Conservation (phyloP, 306 rosid species). For the Rosa rugosa region DNA sequence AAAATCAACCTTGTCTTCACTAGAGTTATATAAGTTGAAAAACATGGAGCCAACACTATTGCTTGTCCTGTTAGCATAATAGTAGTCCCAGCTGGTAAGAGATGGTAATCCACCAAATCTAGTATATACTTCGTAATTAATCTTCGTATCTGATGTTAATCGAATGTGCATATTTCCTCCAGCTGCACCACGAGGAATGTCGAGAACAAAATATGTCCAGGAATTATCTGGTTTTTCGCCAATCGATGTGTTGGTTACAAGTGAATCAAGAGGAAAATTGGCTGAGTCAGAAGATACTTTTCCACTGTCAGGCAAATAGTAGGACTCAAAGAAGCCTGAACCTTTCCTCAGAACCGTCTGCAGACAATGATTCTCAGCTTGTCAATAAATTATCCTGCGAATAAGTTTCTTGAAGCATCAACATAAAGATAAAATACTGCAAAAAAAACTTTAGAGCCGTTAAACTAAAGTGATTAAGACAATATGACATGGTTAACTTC, state of each 20-base stretch:
- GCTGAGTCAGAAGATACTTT: slow-evolving; percentile 44
- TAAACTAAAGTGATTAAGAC: not conserved
- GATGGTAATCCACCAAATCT: slow-evolving; percentile 91
- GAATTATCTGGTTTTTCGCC: slow-evolving; percentile 38
- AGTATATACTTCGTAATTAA: slow-evolving; percentile 74
- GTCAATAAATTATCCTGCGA: slow-evolving; percentile 41
- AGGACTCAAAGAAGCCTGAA: slow-evolving; percentile 68
- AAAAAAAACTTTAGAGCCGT: slow-evolving; percentile 6
- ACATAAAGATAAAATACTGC: slow-evolving; percentile 32
- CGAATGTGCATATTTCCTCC: slow-evolving; percentile 76
- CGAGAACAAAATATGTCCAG: slow-evolving; percentile 80
- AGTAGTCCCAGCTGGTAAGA: slow-evolving; percentile 73
- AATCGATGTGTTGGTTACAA: slow-evolving; percentile 51
- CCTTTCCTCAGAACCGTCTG: slow-evolving; percentile 76
- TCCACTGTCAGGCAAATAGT: slow-evolving; percentile 72
- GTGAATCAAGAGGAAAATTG: slow-evolving; percentile 77
- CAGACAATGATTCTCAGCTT: slow-evolving; percentile 62
- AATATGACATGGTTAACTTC: not conserved
- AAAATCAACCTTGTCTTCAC: slow-evolving; percentile 61
- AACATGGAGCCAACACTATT: slow-evolving; percentile 71
- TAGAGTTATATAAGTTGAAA: slow-evolving; percentile 72
- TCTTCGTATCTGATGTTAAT: slow-evolving; percentile 50
- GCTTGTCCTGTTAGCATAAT: slow-evolving; percentile 73
- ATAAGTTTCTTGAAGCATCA: slow-evolving; percentile 45
- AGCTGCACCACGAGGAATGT: slow-evolving; percentile 87